These are phyloP conservation scores for Fraxinus xanthoxyloides DNA, from an alignment of 305 asterid species.

Conservation along the genomic window DNA sequence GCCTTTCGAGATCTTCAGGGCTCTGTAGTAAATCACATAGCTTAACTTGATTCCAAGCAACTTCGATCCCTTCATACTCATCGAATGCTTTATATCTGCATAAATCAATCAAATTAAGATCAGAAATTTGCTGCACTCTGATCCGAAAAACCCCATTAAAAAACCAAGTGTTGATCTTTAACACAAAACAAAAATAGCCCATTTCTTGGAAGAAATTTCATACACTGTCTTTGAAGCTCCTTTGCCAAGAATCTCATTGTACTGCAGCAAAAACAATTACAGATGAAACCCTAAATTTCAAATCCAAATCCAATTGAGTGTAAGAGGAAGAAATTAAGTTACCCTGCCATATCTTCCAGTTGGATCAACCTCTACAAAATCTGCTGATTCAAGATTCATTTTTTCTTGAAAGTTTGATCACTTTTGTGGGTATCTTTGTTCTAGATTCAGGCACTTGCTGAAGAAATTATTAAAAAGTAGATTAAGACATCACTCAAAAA, in stretches of 20 bases:
- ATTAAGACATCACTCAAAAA: not conserved
- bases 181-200: constrained; percentile 3
- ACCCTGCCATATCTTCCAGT: constrained; percentile 97
- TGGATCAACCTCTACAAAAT: constrained; percentile 91
- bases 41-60: constrained; percentile 96
- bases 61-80: constrained; percentile 95
- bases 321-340: constrained; percentile 15
- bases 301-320: not conserved
- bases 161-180: not conserved
- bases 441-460: not conserved
- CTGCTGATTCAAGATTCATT: constrained; percentile 49
- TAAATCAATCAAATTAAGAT: not conserved
- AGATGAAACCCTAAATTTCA: not conserved
- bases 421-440: not conserved
- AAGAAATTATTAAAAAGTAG: not conserved
- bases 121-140: not conserved
- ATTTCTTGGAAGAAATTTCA: constrained; percentile 25
- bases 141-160: not conserved
- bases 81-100: constrained; percentile 83
- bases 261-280: constrained; percentile 46
- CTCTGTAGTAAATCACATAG: constrained; percentile 71
- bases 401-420: not conserved
- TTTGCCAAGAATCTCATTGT: constrained; percentile 90
- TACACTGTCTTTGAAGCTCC: constrained; percentile 96
- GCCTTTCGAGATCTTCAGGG: constrained; percentile 91